Percentiles rank a stretch among this genome's conserved stretches.
These are phyloP conservation scores for Sanghuangporus baumii DNA, from an alignment of 1,284 basidiomycete species.

Conservation along the genomic window DNA sequence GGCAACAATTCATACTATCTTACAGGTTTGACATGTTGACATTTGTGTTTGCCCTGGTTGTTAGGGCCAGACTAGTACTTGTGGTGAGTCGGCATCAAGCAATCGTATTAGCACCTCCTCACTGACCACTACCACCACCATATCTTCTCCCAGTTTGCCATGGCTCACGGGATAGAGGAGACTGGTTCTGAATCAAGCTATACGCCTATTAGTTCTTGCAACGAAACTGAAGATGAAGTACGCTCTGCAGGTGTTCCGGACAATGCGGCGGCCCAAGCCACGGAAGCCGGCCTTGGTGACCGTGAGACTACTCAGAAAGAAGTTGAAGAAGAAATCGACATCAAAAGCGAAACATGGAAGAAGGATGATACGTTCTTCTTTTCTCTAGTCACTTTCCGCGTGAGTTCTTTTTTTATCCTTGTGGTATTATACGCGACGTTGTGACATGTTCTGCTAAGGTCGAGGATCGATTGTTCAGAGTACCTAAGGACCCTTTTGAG, in stretches of 20 bases:
- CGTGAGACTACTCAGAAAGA: neutral
- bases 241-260: neutral
- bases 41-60: no score
- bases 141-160: neutral
- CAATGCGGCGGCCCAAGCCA: neutral
- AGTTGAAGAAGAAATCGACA: neutral
- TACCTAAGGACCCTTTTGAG: conserved; percentile 2
- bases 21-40: no score
- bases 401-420: neutral
- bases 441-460: neutral
- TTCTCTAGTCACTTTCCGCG: neutral
- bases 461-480: conserved; percentile 9
- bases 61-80: no score
- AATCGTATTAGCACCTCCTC: no score
- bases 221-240: neutral
- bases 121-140: neutral
- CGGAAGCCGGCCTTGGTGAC: neutral
- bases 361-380: neutral
- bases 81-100: no score
- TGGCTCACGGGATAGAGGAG: neutral
- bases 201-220: neutral
- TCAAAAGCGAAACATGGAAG: conserved; percentile 4
- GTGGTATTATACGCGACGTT: neutral
- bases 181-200: neutral
- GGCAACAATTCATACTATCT: no score